Percentiles rank a stretch among this genome's conserved stretches.
These are phyloP conservation scores for Arxiozyma heterogenica DNA, from an alignment of 1,139 yeast genomes.

Conservation along the genomic window DNA sequence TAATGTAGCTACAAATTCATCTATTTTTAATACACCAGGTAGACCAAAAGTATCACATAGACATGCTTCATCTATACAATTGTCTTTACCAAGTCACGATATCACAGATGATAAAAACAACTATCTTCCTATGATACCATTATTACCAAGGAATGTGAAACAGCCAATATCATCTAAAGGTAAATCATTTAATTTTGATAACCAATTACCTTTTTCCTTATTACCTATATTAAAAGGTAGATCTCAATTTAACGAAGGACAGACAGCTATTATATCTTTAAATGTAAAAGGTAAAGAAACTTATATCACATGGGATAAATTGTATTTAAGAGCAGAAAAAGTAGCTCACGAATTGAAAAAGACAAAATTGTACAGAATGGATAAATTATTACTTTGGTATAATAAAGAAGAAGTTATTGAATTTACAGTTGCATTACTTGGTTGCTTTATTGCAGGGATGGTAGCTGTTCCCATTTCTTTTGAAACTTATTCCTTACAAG, in stretches of 20 bases:
- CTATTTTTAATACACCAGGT: conserved; percentile 6
- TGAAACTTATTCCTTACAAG: conserved; percentile 53
- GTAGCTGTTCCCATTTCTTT: conserved; percentile 91
- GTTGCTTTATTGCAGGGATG: conserved; percentile 88
- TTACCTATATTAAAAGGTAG: conserved; percentile 67
- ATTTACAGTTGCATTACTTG: conserved; percentile 76
- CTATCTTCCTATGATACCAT: conserved; percentile 42
- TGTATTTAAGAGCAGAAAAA: conserved; percentile 73
- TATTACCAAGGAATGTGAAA: conserved; percentile 45
- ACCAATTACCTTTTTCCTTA: conserved; percentile 37
- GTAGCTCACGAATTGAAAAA: conserved; percentile 82
- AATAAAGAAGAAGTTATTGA: conserved; percentile 80
- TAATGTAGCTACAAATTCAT: conserved; percentile 22
- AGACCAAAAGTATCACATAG: conserved; percentile 13
- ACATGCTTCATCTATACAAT: conserved; percentile 16
- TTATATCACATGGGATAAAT: conserved; percentile 81
- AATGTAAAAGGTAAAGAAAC: conserved; percentile 78
- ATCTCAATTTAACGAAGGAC: conserved; percentile 55
- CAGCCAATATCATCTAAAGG: conserved; percentile 10
- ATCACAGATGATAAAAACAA: conserved; percentile 3
- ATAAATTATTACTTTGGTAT: conserved; percentile 74
- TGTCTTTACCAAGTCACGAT: conserved; percentile 17
- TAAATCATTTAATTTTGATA: not conserved
- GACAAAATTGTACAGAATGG: conserved; percentile 66
- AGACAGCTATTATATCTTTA: conserved; percentile 61